Evolutionary conservation across 805 yeast species (phyloP), one percentile per base, ranked within the genome.

Genomic region (Myxozyma vanderwaltii): DNA sequence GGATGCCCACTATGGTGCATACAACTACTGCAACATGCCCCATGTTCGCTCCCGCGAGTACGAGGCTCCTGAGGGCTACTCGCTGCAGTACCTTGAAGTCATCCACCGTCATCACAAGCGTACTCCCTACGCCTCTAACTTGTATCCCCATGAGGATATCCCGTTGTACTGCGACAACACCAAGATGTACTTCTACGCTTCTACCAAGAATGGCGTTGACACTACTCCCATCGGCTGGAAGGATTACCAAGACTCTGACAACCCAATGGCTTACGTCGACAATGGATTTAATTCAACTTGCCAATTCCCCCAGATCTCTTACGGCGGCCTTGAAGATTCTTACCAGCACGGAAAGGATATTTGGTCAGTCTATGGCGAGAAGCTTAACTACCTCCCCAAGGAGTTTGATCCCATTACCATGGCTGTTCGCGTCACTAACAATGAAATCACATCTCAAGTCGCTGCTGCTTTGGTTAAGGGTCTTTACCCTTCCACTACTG

Each of bases 1-100:
- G 2, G 70, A 62, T 24, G 73, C 70, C 17, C 65, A 56, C 19
- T 73, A 72, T 45, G 77, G 77, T 31, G 68, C 63, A 13, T 77
- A 77, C 65, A 73, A 77, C 70, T 77, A 76, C 65, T 77, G 81
- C 63, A 73, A 73, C 63, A 78, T 77, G 80, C 81, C 81, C 5
- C 80, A 75, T 59, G 73, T 76, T 41, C 68, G 72, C 13, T 70
- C 74, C 19, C 72, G 68, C 31, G 63, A 65, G 21, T 76, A 72
- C 56, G 67, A 67, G 7, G 51, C 50, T 21, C 64, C 64, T 12
- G 33, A 40, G 43, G 43, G 64, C 51, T n/a, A 52, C 61, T 46
- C 39, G 38, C 49, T 59, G 13, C 49, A 51, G 21, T 76, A 75
- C 52, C 77, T 77, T 24, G 79, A 77, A 56, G 62, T 75, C 47